A percentile compares a stretch with the other conserved stretches of the same genome.
These are phyloP conservation scores for Thalia dealbata DNA, from an alignment of 176 grass and related monocot species.

Conservation along the genomic window DNA sequence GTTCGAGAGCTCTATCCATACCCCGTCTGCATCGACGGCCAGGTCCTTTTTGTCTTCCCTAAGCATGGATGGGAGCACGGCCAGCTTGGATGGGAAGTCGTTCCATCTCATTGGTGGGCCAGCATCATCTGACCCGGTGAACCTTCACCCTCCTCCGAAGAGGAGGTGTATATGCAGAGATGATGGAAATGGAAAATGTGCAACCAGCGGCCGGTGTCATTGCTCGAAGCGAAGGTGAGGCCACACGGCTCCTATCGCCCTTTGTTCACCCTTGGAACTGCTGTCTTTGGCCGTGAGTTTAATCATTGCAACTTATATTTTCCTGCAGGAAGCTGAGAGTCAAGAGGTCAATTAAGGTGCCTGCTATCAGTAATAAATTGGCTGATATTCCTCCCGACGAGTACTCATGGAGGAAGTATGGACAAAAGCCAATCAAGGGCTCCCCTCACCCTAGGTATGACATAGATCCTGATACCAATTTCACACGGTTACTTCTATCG, in stretches of 20 bases:
- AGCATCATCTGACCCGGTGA: slow-evolving; percentile 37
- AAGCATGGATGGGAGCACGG: slow-evolving; percentile 70
- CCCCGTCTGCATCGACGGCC: slow-evolving; percentile 41
- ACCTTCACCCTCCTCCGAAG: slow-evolving; percentile 29
- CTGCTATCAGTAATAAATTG: slow-evolving; percentile 70
- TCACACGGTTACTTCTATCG: background rate
- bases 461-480: background rate
- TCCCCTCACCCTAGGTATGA: slow-evolving; percentile 78
- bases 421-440: slow-evolving; percentile 95
- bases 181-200: slow-evolving; percentile 65
- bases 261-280: background rate
- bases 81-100: slow-evolving; percentile 58
- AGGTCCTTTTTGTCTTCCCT: slow-evolving; percentile 76
- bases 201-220: slow-evolving; percentile 55
- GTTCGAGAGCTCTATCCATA: slow-evolving; percentile 42
- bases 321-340: slow-evolving; percentile 67
- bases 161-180: slow-evolving; percentile 53
- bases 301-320: slow-evolving; percentile 1
- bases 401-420: slow-evolving; percentile 95
- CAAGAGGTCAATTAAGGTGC: slow-evolving; percentile 72
- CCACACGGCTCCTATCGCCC: background rate
- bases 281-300: background rate
- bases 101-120: slow-evolving; percentile 55
- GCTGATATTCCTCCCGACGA: slow-evolving; percentile 71
- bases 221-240: slow-evolving; percentile 83